Percentiles rank a stretch among this genome's conserved stretches.
These are phyloP conservation scores for Astragalus membranaceus DNA, from an alignment of 306 rosid genomes.

Conservation along the genomic window DNA sequence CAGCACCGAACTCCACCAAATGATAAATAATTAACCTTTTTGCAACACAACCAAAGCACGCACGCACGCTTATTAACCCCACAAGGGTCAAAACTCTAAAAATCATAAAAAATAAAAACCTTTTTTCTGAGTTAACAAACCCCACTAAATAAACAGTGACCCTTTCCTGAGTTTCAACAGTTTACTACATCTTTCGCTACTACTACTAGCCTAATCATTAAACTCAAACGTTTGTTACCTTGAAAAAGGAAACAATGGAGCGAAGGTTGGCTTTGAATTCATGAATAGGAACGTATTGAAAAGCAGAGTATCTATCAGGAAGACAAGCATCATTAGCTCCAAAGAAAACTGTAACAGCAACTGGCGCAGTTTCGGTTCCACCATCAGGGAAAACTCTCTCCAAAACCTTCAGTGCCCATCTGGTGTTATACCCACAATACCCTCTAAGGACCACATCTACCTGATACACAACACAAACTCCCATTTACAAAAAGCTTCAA, in stretches of 20 bases:
- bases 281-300: conserved; percentile 67
- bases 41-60: conserved; percentile 10
- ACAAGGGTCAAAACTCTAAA: conserved; percentile 15
- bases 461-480: conserved; percentile 2
- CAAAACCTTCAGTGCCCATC: conserved; percentile 74
- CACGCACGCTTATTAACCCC: conserved; percentile 19
- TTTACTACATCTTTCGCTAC: neutral
- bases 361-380: conserved; percentile 24
- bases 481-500: conserved; percentile 13
- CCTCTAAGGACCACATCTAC: conserved; percentile 77
- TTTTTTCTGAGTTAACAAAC: neutral
- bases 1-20: conserved; percentile 19
- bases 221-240: conserved; percentile 36
- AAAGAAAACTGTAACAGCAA: conserved; percentile 69
- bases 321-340: conserved; percentile 91
- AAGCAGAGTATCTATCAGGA: conserved; percentile 55
- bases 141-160: conserved; percentile 18
- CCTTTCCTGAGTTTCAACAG: conserved; percentile 16
- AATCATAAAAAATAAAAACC: neutral
- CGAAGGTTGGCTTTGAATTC: conserved; percentile 66
- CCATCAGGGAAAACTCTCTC: conserved; percentile 54
- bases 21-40: conserved; percentile 27
- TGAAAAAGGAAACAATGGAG: conserved; percentile 56
- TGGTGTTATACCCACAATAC: conserved; percentile 79
- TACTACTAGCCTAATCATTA: neutral